Evolutionary conservation across 768 basidiomycete genomes (phyloP).

Genomic region (Tricholoma flavovirens): DNA sequence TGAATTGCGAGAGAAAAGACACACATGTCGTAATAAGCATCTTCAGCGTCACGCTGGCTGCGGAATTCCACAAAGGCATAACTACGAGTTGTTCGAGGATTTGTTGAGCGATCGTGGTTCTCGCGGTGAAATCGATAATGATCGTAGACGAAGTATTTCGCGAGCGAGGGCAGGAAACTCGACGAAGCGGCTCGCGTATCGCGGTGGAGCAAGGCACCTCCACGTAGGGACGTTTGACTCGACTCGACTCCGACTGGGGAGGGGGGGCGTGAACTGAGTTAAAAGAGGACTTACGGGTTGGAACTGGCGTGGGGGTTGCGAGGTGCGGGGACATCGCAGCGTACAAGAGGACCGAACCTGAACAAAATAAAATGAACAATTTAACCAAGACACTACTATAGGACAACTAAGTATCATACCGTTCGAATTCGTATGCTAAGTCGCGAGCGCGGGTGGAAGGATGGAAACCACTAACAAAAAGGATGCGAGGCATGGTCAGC

Average conservation of each 20-base stretch:
- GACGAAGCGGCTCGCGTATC: constrained; percentile 13
- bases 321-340: constrained; percentile 87
- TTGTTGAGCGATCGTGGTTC: constrained; percentile 46
- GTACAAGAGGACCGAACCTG: constrained; percentile 78
- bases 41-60: constrained; percentile 71
- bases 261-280: constrained; percentile 17
- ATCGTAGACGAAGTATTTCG: constrained; percentile 17
- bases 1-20: constrained; percentile 17
- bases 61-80: constrained; percentile 87
- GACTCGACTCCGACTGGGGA: constrained; percentile 19
- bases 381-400: not conserved
- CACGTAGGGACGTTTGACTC: constrained; percentile 24
- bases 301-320: constrained; percentile 68
- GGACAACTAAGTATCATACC: constrained; percentile 33
- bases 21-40: constrained; percentile 81
- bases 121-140: constrained; percentile 30
- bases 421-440: constrained; percentile 83
- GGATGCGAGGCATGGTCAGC: constrained; percentile 64
- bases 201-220: constrained; percentile 21
- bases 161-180: constrained; percentile 20
- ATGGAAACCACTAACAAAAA: constrained; percentile 85
- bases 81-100: constrained; percentile 45
- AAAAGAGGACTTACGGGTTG: constrained; percentile 70
- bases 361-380: constrained; percentile 3
- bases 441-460: constrained; percentile 78